A percentile compares a stretch with the other conserved stretches of the same genome.
Conservation (phyloP, 1,139 yeast species). For the Diutina neorugosa region DNA sequence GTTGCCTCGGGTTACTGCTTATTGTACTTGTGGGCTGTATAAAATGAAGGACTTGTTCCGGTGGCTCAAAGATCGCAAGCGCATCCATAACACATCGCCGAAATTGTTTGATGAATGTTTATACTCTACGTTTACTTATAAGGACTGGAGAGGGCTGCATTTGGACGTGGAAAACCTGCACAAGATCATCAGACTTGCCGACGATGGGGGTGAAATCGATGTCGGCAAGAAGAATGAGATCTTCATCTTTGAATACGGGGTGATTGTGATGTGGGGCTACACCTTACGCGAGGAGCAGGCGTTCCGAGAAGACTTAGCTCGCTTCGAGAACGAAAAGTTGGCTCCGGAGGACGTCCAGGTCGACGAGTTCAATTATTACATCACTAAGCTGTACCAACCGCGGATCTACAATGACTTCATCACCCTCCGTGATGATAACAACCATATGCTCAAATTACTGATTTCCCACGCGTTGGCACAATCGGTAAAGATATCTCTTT, state of each 20-base stretch:
- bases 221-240: slow-evolving; percentile 69
- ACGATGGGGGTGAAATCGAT: slow-evolving; percentile 91
- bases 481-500: slow-evolving; percentile 83
- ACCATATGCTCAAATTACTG: slow-evolving; percentile 80
- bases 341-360: slow-evolving; percentile 85
- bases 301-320: slow-evolving; percentile 70
- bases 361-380: slow-evolving; percentile 89
- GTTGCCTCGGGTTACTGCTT: slow-evolving; percentile 86
- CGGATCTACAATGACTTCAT: slow-evolving; percentile 91
- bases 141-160: slow-evolving; percentile 51
- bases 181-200: slow-evolving; percentile 61
- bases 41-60: slow-evolving; percentile 75
- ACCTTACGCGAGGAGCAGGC: slow-evolving; percentile 73
- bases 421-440: slow-evolving; percentile 79
- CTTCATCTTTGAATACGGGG: slow-evolving; percentile 90
- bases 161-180: slow-evolving; percentile 15
- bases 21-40: slow-evolving; percentile 90
- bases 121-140: slow-evolving; percentile 79
- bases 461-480: slow-evolving; percentile 90
- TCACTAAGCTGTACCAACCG: slow-evolving; percentile 88
- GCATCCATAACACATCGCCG: slow-evolving; percentile 68
- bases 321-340: slow-evolving; percentile 82
- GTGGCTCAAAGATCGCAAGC: slow-evolving; percentile 73
- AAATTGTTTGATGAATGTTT: slow-evolving; percentile 88
- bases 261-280: slow-evolving; percentile 92